Base-by-base conservation (phyloP, 768 basidiomycete genomes). In the Lanmaoa pseudosensibilis region DNA sequence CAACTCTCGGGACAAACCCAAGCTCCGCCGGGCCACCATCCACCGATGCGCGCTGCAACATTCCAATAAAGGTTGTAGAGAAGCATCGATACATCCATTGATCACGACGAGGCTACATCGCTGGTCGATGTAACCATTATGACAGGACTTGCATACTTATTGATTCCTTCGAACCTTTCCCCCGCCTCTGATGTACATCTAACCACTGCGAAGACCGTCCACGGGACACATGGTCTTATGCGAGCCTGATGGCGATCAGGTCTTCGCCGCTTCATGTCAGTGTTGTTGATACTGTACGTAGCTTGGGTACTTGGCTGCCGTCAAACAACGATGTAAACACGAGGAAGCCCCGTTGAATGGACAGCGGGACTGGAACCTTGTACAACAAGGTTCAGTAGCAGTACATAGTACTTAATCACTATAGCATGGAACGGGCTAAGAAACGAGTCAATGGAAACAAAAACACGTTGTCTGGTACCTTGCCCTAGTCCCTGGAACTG, bases 31-130 rank as follows among this genome's bases (percentile, higher is more conserved):
- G 61, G 65, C 16, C 64, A 69, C 46, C 71, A 58, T 18, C 59
- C 67, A 27, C 69, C 69, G 5, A 4, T 65, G 32, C 70, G 70
- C 4, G 71, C 70, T 15, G 67, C 71, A 38, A 71, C 70, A 13
- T 69, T 71, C 61, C 68, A 60, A 60, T 67, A 65, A 54, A 46
- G 19, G 23, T 37, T 8, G 39, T 41, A 21, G 12, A 12, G 16
- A 41, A 11, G 33, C n/a, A 30, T 43, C 21, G 30, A 21, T 33
- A 11, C 53, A 30, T 34, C 43, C 27, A 39, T 46, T 37, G 53
- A 55, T 39, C 57, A 41, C 56, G 60, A 47, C 59, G 43, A 34
- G 52, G 51, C 45, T 3, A 38, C 39, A 41, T 69, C 51, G 69
- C 71, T 52, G 61, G 69, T 54, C 62, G 69, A 69, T 27, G 50